phyloP scores from a whole-genome alignment of 768 basidiomycete species.

The Artomyces pyxidatus region DNA sequence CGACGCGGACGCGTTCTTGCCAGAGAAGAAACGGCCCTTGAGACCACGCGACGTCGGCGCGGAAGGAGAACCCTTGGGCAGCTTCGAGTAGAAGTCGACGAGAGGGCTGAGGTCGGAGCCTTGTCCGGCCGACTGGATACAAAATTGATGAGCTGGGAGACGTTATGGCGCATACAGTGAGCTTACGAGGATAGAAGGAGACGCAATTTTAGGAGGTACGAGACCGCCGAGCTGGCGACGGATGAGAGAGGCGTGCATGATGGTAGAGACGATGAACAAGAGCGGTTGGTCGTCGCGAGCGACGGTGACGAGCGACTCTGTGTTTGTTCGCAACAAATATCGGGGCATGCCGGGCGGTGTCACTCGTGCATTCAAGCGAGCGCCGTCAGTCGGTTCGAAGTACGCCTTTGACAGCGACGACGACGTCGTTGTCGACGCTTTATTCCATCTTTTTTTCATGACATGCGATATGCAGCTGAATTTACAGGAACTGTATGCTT shows the following conservation, averaged over 20 bases:
- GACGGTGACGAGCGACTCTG: too few relatives aligned
- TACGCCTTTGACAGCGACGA: too few relatives aligned
- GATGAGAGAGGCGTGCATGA: constrained; percentile 78
- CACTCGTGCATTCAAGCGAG: too few relatives aligned
- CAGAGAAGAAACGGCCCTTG: constrained; percentile 77
- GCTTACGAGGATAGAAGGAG: constrained; percentile 80
- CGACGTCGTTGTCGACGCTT: too few relatives aligned
- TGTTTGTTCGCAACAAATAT: too few relatives aligned
- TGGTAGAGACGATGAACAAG: constrained; percentile 14
- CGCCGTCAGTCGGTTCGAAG: too few relatives aligned
- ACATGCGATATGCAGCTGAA: too few relatives aligned
- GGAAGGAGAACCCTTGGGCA: constrained; percentile 82
- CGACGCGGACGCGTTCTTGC: constrained; percentile 73
- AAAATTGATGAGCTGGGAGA: background rate
- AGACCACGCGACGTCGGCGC: constrained; percentile 52
- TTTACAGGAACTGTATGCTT: too few relatives aligned
- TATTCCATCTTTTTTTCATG: too few relatives aligned
- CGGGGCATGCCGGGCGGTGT: too few relatives aligned
- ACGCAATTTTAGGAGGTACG: constrained; percentile 93
- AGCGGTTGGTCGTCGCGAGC: too few relatives aligned
- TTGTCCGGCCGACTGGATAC: constrained; percentile 64
- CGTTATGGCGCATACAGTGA: background rate
- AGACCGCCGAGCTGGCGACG: constrained; percentile 80
- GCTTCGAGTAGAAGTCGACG: constrained; percentile 93
- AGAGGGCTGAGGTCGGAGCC: constrained; percentile 77